These are phyloP conservation scores for Colletotrichum shisoi DNA, from an alignment of 2,329 filamentous ascomycete genomes.

Conservation along the genomic window DNA sequence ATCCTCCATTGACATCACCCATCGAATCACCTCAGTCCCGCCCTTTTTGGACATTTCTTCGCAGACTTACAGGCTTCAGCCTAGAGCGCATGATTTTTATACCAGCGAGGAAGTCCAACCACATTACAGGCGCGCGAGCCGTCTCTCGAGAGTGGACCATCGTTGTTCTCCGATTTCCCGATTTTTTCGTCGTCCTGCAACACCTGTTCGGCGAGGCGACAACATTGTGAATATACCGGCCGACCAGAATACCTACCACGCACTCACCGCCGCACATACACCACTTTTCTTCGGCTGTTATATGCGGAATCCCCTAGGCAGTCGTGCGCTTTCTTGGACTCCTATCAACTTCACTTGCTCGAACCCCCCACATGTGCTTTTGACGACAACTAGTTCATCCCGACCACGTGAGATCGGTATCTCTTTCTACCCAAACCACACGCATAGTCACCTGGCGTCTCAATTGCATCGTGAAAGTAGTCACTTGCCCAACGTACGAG, in stretches of 20 bases:
- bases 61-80: slow-evolving; percentile 30
- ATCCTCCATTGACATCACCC: slow-evolving; percentile 15
- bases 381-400: neutral
- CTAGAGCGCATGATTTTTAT: slow-evolving; percentile 36
- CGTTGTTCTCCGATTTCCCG: neutral
- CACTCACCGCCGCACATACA: neutral
- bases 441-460: neutral
- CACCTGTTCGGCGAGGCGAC: neutral
- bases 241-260: neutral
- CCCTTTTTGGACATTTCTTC: slow-evolving; percentile 32
- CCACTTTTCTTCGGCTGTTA: neutral
- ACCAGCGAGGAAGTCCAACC: slow-evolving; percentile 29
- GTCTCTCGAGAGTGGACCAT: neutral
- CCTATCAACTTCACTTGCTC: neutral
- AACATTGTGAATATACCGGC: neutral
- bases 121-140: neutral
- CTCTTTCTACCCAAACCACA: neutral
- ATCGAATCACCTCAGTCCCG: slow-evolving; percentile 6
- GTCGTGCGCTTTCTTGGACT: neutral
- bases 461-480: neutral
- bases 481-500: neutral
- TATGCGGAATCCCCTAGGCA: neutral
- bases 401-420: no score
- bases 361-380: neutral
- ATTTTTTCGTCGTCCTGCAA: neutral